A percentile compares a stretch with the other conserved stretches of the same genome.
These are phyloP conservation scores for Jimgerdemannia flammicorona DNA, from an alignment of 192 early-diverging fungal genomes.

Conservation along the genomic window DNA sequence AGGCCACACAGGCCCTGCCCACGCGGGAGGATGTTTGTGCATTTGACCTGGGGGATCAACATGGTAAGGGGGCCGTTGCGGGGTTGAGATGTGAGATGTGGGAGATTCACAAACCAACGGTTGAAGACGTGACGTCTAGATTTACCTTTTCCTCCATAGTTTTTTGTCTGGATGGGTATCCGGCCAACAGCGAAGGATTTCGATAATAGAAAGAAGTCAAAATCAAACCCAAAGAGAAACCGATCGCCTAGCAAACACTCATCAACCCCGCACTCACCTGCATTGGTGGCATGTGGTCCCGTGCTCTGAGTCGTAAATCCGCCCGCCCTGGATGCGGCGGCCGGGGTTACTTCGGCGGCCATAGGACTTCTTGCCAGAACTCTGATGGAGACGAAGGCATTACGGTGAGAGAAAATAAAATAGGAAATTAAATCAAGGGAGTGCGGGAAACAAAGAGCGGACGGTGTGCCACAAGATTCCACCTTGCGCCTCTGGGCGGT, in stretches of 20 bases:
- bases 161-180: constrained; percentile 5
- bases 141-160: constrained; percentile 16
- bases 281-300: constrained; percentile 21
- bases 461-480: too few relatives aligned
- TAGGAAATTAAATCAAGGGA: neutral
- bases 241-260: too few relatives aligned
- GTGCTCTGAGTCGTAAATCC: constrained; percentile 14
- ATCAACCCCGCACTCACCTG: neutral
- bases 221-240: neutral
- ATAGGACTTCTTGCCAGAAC: neutral
- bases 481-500: too few relatives aligned
- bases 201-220: neutral
- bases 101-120: too few relatives aligned
- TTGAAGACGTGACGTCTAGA: too few relatives aligned
- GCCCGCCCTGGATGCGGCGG: constrained; percentile 9
- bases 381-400: neutral
- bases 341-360: constrained; percentile 5
- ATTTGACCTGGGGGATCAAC: neutral
- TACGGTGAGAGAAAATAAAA: neutral
- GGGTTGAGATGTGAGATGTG: neutral
- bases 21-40: neutral
- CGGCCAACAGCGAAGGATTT: neutral
- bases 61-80: constrained; percentile 6
- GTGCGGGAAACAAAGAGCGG: too few relatives aligned
- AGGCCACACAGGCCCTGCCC: constrained; percentile 8